These are phyloP conservation scores for Aureobasidium musti DNA, from an alignment of 2,329 filamentous ascomycete species.

Conservation along the genomic window DNA sequence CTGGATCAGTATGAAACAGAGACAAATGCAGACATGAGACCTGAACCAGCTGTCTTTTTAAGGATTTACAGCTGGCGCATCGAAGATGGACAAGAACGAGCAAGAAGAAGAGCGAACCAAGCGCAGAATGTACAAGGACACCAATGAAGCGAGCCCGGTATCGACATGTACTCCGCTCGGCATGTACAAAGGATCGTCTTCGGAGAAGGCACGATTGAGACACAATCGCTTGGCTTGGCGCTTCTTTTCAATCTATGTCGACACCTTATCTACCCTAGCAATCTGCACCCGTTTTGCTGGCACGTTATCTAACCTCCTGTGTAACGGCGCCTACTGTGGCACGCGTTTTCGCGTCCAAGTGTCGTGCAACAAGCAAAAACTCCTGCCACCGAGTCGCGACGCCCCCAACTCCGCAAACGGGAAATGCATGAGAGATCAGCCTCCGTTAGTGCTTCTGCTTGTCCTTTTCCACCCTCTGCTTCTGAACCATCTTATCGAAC, in stretches of 20 bases:
- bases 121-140: neutral
- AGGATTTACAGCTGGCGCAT: neutral
- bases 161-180: neutral
- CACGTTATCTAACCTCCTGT: constrained; percentile 17
- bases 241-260: neutral
- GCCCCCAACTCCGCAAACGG: neutral
- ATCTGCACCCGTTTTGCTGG: neutral
- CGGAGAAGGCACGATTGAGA: constrained; percentile 13
- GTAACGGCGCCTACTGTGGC: neutral
- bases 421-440: neutral
- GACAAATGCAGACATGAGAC: constrained; percentile 6
- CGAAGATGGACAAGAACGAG: neutral
- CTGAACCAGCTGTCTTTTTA: neutral
- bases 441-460: constrained; percentile 45
- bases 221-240: constrained; percentile 10
- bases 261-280: neutral
- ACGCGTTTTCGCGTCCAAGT: constrained; percentile 15
- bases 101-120: neutral
- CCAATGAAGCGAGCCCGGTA: neutral
- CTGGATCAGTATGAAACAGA: constrained; percentile 21
- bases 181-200: constrained; percentile 13
- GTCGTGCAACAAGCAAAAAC: neutral
- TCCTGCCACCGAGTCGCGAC: constrained; percentile 2
- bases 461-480: constrained; percentile 44
- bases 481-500: constrained; percentile 49